A percentile compares a stretch with the other conserved stretches of the same genome.
Conservation (phyloP, 768 basidiomycete species). For the Mycena pura region DNA sequence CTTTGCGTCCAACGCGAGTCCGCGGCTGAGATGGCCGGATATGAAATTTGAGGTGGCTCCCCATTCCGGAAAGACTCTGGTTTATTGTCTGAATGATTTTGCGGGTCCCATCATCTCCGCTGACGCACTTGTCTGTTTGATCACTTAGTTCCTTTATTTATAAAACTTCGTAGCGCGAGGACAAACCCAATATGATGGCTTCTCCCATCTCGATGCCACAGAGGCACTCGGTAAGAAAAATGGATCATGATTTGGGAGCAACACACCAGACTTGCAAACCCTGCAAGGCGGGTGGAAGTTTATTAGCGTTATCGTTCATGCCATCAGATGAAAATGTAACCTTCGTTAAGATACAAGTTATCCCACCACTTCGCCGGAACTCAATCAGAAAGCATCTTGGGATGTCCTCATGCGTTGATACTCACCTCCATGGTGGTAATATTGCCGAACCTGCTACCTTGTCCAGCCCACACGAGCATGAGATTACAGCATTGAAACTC, state of each 20-base stretch:
- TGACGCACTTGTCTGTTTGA: conserved; percentile 56
- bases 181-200: conserved; percentile 76
- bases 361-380: conserved; percentile 77
- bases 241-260: background rate
- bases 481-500: conserved; percentile 24
- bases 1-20: conserved; percentile 82
- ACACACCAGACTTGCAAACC: conserved; percentile 82
- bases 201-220: conserved; percentile 76
- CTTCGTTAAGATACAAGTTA: conserved; percentile 83
- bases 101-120: background rate
- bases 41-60: conserved; percentile 83
- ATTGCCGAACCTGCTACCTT: conserved; percentile 75
- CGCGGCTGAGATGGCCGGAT: conserved; percentile 70
- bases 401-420: background rate
- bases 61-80: conserved; percentile 84
- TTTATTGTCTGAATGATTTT: background rate
- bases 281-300: conserved; percentile 38
- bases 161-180: background rate
- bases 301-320: background rate
- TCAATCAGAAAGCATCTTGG: background rate
- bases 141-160: background rate
- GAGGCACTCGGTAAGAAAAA: background rate
- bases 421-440: conserved; percentile 74
- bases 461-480: background rate
- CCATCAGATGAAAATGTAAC: conserved; percentile 35